Evolutionary conservation across 2,329 filamentous ascomycete species (phyloP).

Genomic region (Aspergillus neotritici): DNA sequence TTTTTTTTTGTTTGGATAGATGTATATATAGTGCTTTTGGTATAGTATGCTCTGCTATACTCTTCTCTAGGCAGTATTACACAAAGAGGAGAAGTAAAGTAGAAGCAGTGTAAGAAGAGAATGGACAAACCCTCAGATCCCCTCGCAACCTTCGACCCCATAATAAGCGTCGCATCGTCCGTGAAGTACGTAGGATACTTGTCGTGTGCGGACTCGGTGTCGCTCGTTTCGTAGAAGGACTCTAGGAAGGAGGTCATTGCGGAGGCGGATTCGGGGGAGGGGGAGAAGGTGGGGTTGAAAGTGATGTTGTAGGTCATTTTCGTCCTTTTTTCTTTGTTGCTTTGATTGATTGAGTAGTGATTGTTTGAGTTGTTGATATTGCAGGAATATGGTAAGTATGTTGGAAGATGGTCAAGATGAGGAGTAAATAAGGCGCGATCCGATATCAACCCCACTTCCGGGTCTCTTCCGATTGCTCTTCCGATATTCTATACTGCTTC

Average conservation of each 20-base stretch:
- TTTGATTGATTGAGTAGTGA: neutral
- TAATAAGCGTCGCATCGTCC: slow-evolving; percentile 32
- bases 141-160: slow-evolving; percentile 32
- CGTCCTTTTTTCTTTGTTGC: neutral
- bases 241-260: slow-evolving; percentile 30
- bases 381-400: neutral
- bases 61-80: neutral
- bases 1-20: neutral
- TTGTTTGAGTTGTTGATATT: neutral
- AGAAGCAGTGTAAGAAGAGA: neutral
- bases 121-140: slow-evolving; percentile 26
- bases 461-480: neutral
- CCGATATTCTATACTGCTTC: no score
- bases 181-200: slow-evolving; percentile 33
- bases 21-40: neutral
- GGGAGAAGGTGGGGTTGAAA: slow-evolving; percentile 21
- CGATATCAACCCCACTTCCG: neutral
- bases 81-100: neutral
- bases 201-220: slow-evolving; percentile 30
- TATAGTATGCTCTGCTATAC: neutral
- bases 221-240: slow-evolving; percentile 34
- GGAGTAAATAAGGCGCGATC: no score
- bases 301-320: slow-evolving; percentile 33
- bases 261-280: slow-evolving; percentile 13
- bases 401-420: neutral